Evolutionary conservation across 257 asterid genomes (phyloP).

Genomic region (Solanum sejunctum): DNA sequence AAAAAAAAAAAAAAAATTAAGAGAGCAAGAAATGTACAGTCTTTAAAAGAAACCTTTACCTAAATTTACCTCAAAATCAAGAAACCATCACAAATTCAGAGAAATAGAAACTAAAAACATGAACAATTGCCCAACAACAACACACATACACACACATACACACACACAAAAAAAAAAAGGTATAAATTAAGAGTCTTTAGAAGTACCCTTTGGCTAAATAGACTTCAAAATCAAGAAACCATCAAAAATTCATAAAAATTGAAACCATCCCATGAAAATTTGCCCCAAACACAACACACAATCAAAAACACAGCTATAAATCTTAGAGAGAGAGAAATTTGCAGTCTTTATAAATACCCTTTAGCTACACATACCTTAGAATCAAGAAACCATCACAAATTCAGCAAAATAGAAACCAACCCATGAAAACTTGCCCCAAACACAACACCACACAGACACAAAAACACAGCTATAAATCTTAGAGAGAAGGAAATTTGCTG

Average conservation of each 20-base stretch:
- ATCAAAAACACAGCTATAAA: not conserved
- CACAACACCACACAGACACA: not conserved
- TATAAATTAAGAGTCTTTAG: conserved; percentile 1
- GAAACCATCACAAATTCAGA: not conserved
- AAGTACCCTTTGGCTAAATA: conserved; percentile 52
- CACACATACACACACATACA: not conserved
- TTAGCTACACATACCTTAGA: conserved; percentile 48
- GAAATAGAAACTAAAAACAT: not conserved
- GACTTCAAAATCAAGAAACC: conserved; percentile 19
- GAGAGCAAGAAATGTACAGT: not conserved
- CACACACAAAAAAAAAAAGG: not conserved
- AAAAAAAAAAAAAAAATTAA: not conserved
- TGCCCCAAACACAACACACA: not conserved
- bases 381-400: not conserved
- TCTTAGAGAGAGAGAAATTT: not conserved
- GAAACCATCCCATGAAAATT: not conserved
- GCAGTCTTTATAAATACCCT: conserved; percentile 26
- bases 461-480: not conserved
- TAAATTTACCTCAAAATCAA: not conserved
- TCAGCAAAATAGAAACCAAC: not conserved
- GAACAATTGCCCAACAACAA: not conserved
- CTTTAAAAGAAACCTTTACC: not conserved
- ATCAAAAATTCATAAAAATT: not conserved
- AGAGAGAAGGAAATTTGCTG: not conserved
- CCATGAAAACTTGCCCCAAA: not conserved